Base-by-base conservation (phyloP, 139 green algal species). In the Micromonas pusilla region DNA sequence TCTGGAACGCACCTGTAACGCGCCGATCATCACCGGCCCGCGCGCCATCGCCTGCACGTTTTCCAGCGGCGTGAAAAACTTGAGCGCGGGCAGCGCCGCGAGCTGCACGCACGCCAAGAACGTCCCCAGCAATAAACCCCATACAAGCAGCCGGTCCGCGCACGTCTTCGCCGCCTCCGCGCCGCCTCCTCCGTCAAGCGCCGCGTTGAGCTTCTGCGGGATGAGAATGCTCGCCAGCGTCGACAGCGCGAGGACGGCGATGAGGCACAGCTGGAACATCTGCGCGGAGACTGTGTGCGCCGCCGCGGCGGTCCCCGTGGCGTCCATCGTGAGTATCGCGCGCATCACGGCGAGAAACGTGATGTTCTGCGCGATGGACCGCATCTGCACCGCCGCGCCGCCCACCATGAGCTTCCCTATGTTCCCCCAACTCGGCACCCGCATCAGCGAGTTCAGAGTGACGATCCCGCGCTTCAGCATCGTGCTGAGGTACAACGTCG, bases 341-440 rank as follows among this genome's bases (percentile, higher is more conserved):
- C 65, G 31, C 65, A 38, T 75, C 23, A 81, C 76, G 1, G 64
- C 45, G 21, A 81, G 54, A 53, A 81, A 81, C 19, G 76, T 68
- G 25, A 67, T 52, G 28, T 81, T 81, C 31, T 73, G 65, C 23
- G 76, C 76, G 1, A 81, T 26, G 32, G 72, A 62, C 9, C 74
- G 60, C 52, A 80, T n/a, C 74, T 80, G 74, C 74, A 80, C 74
- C 23, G 33, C 74, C 1, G 63, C 39, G 34, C 74, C 74, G 33
- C 74, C 74, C 31, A 73, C 39, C 33, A 80, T 34, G 20, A 80
- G 33, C 33, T 34, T 60, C 34, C 54, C 39, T 0, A 80, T 30
- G 16, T 34, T 38, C 31, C 37, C n/a, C 60, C 32, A 57, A 25
- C 30, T 45, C 34, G 74, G 74, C 32, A 37, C 32, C 37, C 63